A percentile compares a stretch with the other conserved stretches of the same genome.
phyloP scores from a whole-genome alignment of 2,329 filamentous ascomycete genomes.

The Botrytis deweyae region DNA sequence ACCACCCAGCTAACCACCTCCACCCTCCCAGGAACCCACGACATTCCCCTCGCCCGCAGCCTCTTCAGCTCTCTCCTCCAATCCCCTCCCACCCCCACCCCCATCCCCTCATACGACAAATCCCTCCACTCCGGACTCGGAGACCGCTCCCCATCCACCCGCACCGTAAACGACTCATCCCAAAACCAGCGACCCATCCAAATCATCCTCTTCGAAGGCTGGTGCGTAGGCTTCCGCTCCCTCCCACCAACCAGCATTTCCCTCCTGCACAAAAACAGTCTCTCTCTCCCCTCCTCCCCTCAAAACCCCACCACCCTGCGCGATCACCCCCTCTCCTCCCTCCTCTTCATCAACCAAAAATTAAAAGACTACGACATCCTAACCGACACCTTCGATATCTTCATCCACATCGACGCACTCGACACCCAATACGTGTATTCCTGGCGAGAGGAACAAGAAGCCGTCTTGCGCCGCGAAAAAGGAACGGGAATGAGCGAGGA shows the following conservation, averaged over 20 bases:
- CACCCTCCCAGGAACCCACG: slow-evolving; percentile 58
- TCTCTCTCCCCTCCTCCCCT: slow-evolving; percentile 34
- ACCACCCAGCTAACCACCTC: slow-evolving; percentile 43
- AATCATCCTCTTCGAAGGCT: slow-evolving; percentile 69
- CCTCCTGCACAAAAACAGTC: slow-evolving; percentile 42
- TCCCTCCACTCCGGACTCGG: slow-evolving; percentile 61
- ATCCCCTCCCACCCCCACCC: slow-evolving; percentile 42
- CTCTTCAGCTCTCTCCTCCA: slow-evolving; percentile 55
- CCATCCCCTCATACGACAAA: slow-evolving; percentile 67
- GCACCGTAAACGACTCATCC: slow-evolving; percentile 41
- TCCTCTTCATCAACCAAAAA: slow-evolving; percentile 58
- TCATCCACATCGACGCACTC: slow-evolving; percentile 65
- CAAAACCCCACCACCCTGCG: slow-evolving; percentile 34
- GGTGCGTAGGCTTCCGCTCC: slow-evolving; percentile 68
- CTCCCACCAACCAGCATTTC: slow-evolving; percentile 48
- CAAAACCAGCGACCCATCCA: slow-evolving; percentile 34
- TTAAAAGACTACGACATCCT: slow-evolving; percentile 58
- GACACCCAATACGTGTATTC: slow-evolving; percentile 63
- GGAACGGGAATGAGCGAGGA: slow-evolving; percentile 65
- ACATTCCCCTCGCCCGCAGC: slow-evolving; percentile 53
- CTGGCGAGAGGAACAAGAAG: slow-evolving; percentile 67
- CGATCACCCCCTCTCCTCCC: slow-evolving; percentile 53
- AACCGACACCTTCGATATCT: slow-evolving; percentile 58
- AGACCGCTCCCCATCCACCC: slow-evolving; percentile 57
- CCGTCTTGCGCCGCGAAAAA: slow-evolving; percentile 53